A percentile compares a stretch with the other conserved stretches of the same genome.
Evolutionary conservation across 345 rosid genomes (phyloP).

Genomic region (Erodium maritimum): DNA sequence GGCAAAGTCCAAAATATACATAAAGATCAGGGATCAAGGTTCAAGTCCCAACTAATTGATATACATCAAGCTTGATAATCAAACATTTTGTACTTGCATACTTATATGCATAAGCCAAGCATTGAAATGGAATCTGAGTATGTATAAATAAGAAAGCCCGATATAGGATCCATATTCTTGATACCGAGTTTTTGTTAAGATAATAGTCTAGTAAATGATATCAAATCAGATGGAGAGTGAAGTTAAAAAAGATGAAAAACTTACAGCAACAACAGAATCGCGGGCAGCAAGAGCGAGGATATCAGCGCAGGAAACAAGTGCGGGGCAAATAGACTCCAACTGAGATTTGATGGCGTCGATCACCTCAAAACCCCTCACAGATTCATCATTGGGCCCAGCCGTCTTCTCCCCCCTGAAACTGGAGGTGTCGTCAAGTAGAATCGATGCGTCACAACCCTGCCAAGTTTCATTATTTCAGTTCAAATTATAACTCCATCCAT

Average conservation of each 20-base stretch:
- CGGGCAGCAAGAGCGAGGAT: slow-evolving; percentile 15
- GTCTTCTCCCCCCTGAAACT: slow-evolving; percentile 14
- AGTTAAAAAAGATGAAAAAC: background rate
- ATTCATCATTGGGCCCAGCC: slow-evolving; percentile 5
- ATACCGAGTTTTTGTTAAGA: too few species aligned
- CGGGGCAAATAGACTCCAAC: slow-evolving; percentile 16
- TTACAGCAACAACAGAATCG: slow-evolving; percentile 11
- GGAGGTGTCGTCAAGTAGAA: slow-evolving; percentile 11
- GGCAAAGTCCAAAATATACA: too few species aligned
- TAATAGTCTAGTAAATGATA: too few species aligned
- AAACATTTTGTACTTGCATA: too few species aligned
- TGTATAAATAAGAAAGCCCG: too few species aligned
- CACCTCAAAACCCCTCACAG: slow-evolving; percentile 12
- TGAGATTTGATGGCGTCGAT: slow-evolving; percentile 12
- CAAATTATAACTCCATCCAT: background rate
- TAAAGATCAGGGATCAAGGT: too few species aligned
- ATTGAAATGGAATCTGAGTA: too few species aligned
- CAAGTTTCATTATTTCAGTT: background rate
- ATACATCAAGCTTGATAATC: too few species aligned
- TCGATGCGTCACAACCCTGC: slow-evolving; percentile 18
- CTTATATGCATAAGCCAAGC: background rate
- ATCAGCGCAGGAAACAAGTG: slow-evolving; percentile 17
- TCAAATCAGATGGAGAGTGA: too few species aligned
- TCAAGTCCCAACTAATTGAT: too few species aligned
- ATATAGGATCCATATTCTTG: too few species aligned